Percentiles rank a stretch among this genome's conserved stretches.
These are phyloP conservation scores for Nannochloris sp. DNA, from an alignment of 139 green algal genomes.

Conservation along the genomic window DNA sequence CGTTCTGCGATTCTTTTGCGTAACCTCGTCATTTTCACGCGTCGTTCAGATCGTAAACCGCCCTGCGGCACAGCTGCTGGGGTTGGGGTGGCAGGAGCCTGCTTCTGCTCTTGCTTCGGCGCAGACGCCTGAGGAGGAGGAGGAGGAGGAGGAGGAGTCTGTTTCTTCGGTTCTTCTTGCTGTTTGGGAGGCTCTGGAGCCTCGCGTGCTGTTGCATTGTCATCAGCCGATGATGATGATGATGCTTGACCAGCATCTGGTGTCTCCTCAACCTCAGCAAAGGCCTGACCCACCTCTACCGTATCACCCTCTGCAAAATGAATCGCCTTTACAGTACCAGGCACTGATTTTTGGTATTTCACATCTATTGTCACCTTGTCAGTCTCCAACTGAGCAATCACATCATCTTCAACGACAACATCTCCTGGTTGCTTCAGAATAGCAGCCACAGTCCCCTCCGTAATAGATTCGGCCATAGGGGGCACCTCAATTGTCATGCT, in stretches of 20 bases:
- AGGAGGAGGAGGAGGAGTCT: background rate
- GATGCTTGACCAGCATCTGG: slow-evolving; percentile 19
- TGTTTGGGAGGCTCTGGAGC: slow-evolving; percentile 5
- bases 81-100: slow-evolving; percentile 4
- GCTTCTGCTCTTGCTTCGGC: background rate
- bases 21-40: slow-evolving; percentile 94
- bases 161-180: slow-evolving; percentile 13
- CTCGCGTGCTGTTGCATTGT: background rate
- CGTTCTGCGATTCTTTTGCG: slow-evolving; percentile 78
- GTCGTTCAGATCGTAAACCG: slow-evolving; percentile 27
- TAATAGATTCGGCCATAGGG: slow-evolving; percentile 89
- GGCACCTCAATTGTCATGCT: slow-evolving; percentile 51
- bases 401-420: slow-evolving; percentile 78
- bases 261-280: slow-evolving; percentile 59
- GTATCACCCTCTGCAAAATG: slow-evolving; percentile 72
- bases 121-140: background rate
- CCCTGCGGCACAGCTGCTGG: background rate
- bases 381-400: slow-evolving; percentile 96
- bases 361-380: slow-evolving; percentile 95
- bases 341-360: slow-evolving; percentile 54
- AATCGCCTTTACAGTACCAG: slow-evolving; percentile 48
- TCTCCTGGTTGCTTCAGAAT: slow-evolving; percentile 71
- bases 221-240: background rate
- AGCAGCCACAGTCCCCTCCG: slow-evolving; percentile 75
- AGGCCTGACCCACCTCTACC: slow-evolving; percentile 76